phyloP scores from a whole-genome alignment of 352 stramenopile species.

The Pythium myriotylum region DNA sequence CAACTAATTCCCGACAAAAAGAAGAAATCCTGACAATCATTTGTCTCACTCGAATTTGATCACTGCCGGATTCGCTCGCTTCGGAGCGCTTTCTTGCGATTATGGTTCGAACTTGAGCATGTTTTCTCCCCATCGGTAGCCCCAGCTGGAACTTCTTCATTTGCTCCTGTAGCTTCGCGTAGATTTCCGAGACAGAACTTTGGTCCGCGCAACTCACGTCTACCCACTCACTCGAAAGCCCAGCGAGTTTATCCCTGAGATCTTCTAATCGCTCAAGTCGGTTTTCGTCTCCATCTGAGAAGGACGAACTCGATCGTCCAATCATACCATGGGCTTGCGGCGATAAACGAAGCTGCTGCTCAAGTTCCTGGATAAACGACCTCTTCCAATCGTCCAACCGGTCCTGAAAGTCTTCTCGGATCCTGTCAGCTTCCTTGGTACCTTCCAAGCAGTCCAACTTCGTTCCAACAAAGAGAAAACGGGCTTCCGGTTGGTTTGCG shows the following conservation, averaged over 20 bases:
- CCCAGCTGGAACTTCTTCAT: background rate
- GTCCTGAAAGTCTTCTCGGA: conserved; percentile 1
- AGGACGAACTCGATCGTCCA: background rate
- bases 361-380: background rate
- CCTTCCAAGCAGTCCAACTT: conserved; percentile 12
- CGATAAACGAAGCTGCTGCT: no score
- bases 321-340: background rate
- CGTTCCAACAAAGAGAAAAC: conserved; percentile 14
- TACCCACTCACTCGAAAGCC: background rate
- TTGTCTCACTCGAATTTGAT: background rate
- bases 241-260: background rate
- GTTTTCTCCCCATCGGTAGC: conserved; percentile 12
- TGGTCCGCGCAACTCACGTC: conserved; percentile 1
- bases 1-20: background rate
- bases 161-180: background rate
- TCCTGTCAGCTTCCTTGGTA: background rate
- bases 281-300: background rate
- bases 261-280: background rate
- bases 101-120: background rate
- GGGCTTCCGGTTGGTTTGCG: conserved; percentile 11
- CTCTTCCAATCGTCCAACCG: conserved; percentile 5
- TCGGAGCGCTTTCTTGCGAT: background rate
- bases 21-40: background rate
- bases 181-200: background rate
- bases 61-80: background rate